A percentile compares a stretch with the other conserved stretches of the same genome.
Conservation (phyloP, 2,329 filamentous ascomycete genomes). For the Aureobasidium lini region DNA sequence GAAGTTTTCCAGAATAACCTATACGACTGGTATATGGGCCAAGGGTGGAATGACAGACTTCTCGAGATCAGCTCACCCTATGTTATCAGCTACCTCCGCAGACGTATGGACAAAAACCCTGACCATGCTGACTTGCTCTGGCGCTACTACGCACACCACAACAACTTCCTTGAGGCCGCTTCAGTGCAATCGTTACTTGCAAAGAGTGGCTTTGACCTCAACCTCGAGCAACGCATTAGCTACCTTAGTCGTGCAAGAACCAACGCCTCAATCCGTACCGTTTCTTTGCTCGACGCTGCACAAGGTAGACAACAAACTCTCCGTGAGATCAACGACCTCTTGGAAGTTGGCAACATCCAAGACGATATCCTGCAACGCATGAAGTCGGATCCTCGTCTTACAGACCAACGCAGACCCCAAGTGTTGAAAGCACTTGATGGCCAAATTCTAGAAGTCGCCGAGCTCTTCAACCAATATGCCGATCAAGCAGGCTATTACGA, state of each 20-base stretch:
- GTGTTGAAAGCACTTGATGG: slow-evolving; percentile 66
- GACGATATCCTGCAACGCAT: slow-evolving; percentile 80
- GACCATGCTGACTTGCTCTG: slow-evolving; percentile 85
- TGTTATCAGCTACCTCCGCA: slow-evolving; percentile 77
- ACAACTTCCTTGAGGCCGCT: slow-evolving; percentile 78
- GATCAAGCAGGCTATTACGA: slow-evolving; percentile 91
- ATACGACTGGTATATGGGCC: slow-evolving; percentile 94
- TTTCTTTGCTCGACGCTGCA: slow-evolving; percentile 53
- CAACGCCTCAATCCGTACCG: slow-evolving; percentile 78
- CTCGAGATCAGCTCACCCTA: slow-evolving; percentile 77
- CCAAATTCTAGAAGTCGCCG: slow-evolving; percentile 66
- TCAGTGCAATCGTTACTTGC: slow-evolving; percentile 78
- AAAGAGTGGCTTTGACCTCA: slow-evolving; percentile 69
- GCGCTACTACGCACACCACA: slow-evolving; percentile 81
- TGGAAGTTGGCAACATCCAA: slow-evolving; percentile 92
- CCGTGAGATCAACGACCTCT: slow-evolving; percentile 73
- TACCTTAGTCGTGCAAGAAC: slow-evolving; percentile 86
- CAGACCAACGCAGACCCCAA: slow-evolving; percentile 53
- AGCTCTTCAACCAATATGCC: slow-evolving; percentile 91
- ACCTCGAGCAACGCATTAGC: slow-evolving; percentile 78
- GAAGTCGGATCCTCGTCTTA: slow-evolving; percentile 62
- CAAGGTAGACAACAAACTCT: slow-evolving; percentile 72
- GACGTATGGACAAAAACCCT: slow-evolving; percentile 63
- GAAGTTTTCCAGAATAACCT: slow-evolving; percentile 92
- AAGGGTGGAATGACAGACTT: slow-evolving; percentile 78